Evolutionary conservation across 805 yeast species (phyloP), one percentile per base, ranked within the genome.

Genomic region (Kazachstania bromeliacearum): DNA sequence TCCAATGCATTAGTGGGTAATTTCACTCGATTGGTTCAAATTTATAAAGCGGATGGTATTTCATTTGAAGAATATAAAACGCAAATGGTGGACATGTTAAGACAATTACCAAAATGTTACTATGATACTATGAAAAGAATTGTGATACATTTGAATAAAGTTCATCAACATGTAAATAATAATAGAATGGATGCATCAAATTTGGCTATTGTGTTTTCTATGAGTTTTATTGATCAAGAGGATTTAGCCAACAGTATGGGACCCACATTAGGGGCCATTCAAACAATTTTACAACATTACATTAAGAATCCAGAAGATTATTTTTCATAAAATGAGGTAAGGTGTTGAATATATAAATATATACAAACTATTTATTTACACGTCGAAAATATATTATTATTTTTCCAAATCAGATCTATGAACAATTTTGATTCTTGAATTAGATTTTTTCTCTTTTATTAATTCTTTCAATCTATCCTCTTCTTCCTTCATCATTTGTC

Each of bases 101-200:
- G 42, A 3, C 57, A 57, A 33, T 60, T 88, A 34, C 96, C 96
- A 2, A 47, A 56, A 2, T 65, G 70, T 47, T 85, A 85, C 55
- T 84, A 73, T 50, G 71, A 73, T 35, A 68, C 89, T 7, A 65
- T 89, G 55, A 74, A 74, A 49, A 61, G 81, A 33, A 64, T 89
- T 36, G 67, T 81, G 26, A 61, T 67, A 29, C 97, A 88, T 62
- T 68, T 88, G 63, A 67, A 71, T 44, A 70, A 69, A 45, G 79
- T 89, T 17, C 77, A 81, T 37, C 70, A 70, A 40, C 77, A 75
- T 50, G 77, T 79, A 31, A 77, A 72, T 8, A 63, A 62, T 32
- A 89, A 89, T 61, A 78, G 78, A 55, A 89, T 89, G 97, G 84
- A 80, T 38, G 75, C 94, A 3, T 78, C 85, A 2, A 89, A 89